Percentiles rank a stretch among this genome's conserved stretches.
Conservation (phyloP, 345 rosid species). For the Citrus maxima region DNA sequence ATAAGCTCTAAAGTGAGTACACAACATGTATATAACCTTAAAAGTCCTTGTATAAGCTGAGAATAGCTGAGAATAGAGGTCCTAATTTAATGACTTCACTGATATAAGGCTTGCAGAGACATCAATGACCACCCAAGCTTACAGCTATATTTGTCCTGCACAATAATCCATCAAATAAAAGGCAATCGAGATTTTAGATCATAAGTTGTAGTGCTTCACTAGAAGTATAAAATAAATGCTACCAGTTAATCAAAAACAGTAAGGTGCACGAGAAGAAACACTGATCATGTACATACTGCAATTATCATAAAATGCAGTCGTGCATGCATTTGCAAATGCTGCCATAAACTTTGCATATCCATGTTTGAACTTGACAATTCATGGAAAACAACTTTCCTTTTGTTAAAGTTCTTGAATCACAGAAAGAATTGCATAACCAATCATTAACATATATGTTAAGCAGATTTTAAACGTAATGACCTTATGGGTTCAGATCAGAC, state of each 20-base stretch:
- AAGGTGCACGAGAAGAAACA: neutral
- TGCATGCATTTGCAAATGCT: neutral
- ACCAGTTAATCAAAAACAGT: neutral
- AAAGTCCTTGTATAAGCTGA: neutral
- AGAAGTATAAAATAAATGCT: too few relatives aligned
- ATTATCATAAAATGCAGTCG: neutral
- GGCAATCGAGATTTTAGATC: neutral
- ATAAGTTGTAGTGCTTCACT: neutral
- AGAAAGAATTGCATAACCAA: neutral
- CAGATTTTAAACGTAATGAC: neutral
- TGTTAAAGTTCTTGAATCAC: neutral
- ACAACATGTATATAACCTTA: neutral
- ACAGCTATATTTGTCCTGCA: neutral
- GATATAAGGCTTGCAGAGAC: neutral
- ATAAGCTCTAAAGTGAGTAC: neutral
- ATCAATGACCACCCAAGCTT: neutral
- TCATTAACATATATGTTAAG: neutral
- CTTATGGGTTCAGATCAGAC: neutral
- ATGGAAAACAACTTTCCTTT: neutral
- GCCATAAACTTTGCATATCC: neutral
- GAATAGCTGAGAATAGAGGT: neutral
- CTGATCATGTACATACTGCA: neutral
- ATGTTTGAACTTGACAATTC: neutral
- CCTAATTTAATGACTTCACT: neutral
- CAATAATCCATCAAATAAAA: neutral